A percentile compares a stretch with the other conserved stretches of the same genome.
Conservation (phyloP, 306 rosid genomes). For the Trifolium fragiferum region DNA sequence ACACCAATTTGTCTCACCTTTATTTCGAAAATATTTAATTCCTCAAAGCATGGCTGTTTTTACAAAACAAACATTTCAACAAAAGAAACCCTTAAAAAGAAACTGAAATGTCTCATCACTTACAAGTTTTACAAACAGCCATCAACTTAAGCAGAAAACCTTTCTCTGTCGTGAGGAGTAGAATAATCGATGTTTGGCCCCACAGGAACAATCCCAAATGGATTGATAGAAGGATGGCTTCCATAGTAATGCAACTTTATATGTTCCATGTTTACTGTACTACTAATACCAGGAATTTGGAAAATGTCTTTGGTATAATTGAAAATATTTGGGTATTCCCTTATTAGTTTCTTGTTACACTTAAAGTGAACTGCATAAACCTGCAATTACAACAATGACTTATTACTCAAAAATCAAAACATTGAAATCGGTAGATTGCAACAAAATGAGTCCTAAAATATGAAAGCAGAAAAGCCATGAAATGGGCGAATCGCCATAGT, state of each 20-base stretch:
- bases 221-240: conserved; percentile 88
- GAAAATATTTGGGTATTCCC: conserved; percentile 83
- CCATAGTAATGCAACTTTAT: conserved; percentile 83
- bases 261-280: conserved; percentile 80
- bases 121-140: conserved; percentile 14
- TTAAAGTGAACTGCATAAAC: conserved; percentile 94
- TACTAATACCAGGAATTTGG: conserved; percentile 77
- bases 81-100: conserved; percentile 18
- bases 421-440: conserved; percentile 12
- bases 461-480: background rate
- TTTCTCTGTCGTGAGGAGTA: conserved; percentile 73
- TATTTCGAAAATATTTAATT: conserved; percentile 31
- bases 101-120: conserved; percentile 6
- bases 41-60: conserved; percentile 12
- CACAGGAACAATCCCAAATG: conserved; percentile 73
- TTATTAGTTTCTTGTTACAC: conserved; percentile 86
- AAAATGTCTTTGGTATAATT: conserved; percentile 83
- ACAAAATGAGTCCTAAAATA: conserved; percentile 24
- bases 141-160: conserved; percentile 60
- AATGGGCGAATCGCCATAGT: background rate
- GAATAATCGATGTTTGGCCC: conserved; percentile 75
- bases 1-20: conserved; percentile 29
- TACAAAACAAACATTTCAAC: conserved; percentile 29
- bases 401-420: conserved; percentile 10
- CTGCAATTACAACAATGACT: conserved; percentile 46